Conservation (phyloP, 495 filamentous ascomycete species). For the Aspergillus haitiensis region DNA sequence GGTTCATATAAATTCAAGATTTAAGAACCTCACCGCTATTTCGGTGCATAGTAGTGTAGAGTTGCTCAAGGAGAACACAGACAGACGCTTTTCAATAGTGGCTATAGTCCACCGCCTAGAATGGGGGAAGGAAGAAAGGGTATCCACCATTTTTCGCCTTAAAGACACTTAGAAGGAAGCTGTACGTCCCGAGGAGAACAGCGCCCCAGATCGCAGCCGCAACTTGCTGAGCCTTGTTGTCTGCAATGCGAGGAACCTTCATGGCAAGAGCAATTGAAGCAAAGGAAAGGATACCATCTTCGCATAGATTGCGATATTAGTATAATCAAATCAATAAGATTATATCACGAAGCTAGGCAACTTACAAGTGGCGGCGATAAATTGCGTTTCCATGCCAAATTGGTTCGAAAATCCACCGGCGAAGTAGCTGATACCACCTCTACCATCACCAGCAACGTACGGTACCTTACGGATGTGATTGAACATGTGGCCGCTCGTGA, state of each 20-base stretch:
- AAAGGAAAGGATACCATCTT: constrained; percentile 92
- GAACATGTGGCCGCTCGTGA: constrained; percentile 98
- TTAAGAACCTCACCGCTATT: too few relatives aligned
- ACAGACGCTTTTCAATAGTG: not conserved
- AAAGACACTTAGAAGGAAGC: constrained; percentile 91
- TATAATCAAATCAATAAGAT: not conserved
- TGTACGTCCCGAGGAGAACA: constrained; percentile 80
- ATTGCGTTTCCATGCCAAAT: constrained; percentile 93
- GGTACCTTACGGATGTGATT: constrained; percentile 97
- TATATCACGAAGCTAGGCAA: constrained; percentile 22
- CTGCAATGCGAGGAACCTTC: constrained; percentile 84
- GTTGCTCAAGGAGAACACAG: too few relatives aligned
- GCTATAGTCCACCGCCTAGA: constrained; percentile 46
- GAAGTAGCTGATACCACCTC: constrained; percentile 87
- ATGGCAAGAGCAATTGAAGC: constrained; percentile 84
- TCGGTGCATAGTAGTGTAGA: too few relatives aligned
- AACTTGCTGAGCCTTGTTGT: constrained; percentile 75
- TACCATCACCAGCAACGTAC: constrained; percentile 86
- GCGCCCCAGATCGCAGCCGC: constrained; percentile 80
- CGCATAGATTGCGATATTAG: constrained; percentile 16
- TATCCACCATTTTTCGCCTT: constrained; percentile 93
- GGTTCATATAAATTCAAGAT: too few relatives aligned
- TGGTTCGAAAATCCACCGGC: constrained; percentile 93
- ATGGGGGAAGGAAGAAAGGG: constrained; percentile 90
- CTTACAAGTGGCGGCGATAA: constrained; percentile 94